Percentiles rank a stretch among this genome's conserved stretches.
phyloP scores from a whole-genome alignment of 495 filamentous ascomycete genomes.

The Xylaria palmicola region DNA sequence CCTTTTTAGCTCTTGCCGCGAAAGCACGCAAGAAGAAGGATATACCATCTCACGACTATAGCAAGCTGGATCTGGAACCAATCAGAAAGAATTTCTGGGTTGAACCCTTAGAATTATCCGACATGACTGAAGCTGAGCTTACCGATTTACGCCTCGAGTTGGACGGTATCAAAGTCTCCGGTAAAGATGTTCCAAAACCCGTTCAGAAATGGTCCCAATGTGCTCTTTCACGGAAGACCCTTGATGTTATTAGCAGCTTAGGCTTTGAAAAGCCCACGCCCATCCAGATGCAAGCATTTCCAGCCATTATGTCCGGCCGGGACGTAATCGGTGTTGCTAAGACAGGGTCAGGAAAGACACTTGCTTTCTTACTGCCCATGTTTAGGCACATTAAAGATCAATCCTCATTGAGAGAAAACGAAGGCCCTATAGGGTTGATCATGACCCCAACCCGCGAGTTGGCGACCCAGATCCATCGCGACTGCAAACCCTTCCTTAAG shows the following conservation, averaged over 20 bases:
- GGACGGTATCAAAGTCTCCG: conserved; percentile 90
- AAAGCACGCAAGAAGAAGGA: conserved; percentile 95
- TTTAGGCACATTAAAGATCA: conserved; percentile 98
- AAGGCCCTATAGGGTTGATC: conserved; percentile 84
- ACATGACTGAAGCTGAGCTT: conserved; percentile 84
- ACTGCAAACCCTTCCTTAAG: conserved; percentile 91
- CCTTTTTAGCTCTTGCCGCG: conserved; percentile 77
- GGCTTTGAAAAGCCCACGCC: conserved; percentile 88
- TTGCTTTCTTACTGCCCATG: conserved; percentile 93
- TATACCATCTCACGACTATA: conserved; percentile 79
- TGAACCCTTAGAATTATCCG: conserved; percentile 78
- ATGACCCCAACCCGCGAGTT: conserved; percentile 96
- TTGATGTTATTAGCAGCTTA: conserved; percentile 81
- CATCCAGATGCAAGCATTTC: conserved; percentile 93
- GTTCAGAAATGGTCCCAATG: conserved; percentile 97
- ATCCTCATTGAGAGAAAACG: conserved; percentile 72
- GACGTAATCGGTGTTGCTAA: conserved; percentile 97
- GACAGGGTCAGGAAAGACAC: conserved; percentile 98
- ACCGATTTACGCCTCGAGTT: conserved; percentile 79
- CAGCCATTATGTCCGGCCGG: conserved; percentile 91
- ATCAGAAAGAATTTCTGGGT: conserved; percentile 94
- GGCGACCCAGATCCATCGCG: conserved; percentile 89
- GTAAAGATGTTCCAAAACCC: conserved; percentile 84
- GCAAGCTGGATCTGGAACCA: conserved; percentile 77
- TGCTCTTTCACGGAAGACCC: conserved; percentile 77